Percentiles rank a stretch among this genome's conserved stretches.
Evolutionary conservation across 352 stramenopile genomes (phyloP).

Genomic region (Globisporangium ultimum): DNA sequence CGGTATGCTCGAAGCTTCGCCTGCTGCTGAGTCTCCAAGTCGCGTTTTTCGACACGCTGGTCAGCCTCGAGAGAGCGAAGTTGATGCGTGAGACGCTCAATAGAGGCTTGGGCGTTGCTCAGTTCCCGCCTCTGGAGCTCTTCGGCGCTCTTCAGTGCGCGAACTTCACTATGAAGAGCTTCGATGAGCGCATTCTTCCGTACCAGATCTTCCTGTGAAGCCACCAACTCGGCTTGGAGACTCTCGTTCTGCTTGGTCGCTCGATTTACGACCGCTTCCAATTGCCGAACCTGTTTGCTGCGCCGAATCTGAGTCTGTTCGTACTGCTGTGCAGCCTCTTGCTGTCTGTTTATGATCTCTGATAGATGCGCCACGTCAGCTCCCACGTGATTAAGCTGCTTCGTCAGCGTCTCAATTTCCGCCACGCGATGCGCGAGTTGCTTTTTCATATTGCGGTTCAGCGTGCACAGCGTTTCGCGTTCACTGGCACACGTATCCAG

Average conservation of each 20-base stretch:
- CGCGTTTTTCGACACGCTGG: background rate
- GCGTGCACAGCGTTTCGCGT: constrained; percentile 33
- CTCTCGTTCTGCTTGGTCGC: constrained; percentile 17
- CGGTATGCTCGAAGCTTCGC: constrained; percentile 16
- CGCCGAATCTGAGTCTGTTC: constrained; percentile 20
- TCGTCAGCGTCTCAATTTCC: constrained; percentile 34
- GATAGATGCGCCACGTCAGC: constrained; percentile 38
- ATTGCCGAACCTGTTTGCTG: constrained; percentile 24
- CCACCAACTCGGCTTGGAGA: constrained; percentile 24
- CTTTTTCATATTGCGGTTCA: constrained; percentile 33
- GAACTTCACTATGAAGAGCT: constrained; percentile 20
- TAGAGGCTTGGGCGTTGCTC: constrained; percentile 5
- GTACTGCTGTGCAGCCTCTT: constrained; percentile 16
- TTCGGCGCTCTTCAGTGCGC: constrained; percentile 13
- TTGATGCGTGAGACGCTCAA: constrained; percentile 14
- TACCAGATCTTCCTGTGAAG: constrained; percentile 33
- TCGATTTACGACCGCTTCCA: constrained; percentile 9
- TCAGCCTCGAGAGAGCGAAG: background rate
- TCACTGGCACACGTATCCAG: constrained; percentile 22
- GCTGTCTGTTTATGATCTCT: constrained; percentile 40
- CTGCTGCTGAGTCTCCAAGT: constrained; percentile 18
- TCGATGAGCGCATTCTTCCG: constrained; percentile 29
- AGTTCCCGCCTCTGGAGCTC: constrained; percentile 18
- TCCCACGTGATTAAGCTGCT: constrained; percentile 33
- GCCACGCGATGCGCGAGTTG: constrained; percentile 22